phyloP scores from a whole-genome alignment of 2,329 filamentous ascomycete species.

The Chaetomiaceae sp. region DNA sequence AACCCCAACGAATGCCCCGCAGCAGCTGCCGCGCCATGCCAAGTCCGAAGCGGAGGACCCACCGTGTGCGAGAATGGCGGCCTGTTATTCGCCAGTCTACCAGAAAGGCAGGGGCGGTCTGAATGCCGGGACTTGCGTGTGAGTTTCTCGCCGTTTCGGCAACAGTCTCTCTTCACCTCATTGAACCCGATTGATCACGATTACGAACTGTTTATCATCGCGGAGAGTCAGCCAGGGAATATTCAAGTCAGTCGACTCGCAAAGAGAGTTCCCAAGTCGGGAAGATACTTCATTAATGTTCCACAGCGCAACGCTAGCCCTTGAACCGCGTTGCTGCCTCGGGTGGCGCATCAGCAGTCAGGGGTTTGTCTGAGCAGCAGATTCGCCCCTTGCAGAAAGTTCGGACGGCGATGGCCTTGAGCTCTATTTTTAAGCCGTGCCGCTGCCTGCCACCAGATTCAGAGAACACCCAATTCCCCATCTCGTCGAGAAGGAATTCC shows the following conservation, averaged over 20 bases:
- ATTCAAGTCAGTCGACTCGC: too few relatives aligned
- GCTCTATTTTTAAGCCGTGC: neutral
- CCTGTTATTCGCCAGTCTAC: constrained; percentile 7
- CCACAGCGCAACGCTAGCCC: too few relatives aligned
- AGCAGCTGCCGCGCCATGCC: constrained; percentile 3
- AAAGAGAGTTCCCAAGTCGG: too few relatives aligned
- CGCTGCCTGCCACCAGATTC: neutral
- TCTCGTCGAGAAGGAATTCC: too few relatives aligned
- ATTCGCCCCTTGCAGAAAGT: neutral
- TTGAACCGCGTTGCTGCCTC: constrained; percentile 9
- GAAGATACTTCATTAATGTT: neutral
- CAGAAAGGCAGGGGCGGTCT: constrained; percentile 3
- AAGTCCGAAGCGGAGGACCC: neutral
- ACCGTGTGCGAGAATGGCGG: constrained; percentile 2
- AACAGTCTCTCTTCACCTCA: too few relatives aligned
- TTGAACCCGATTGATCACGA: too few relatives aligned
- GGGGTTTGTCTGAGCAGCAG: neutral
- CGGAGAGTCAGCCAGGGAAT: too few relatives aligned
- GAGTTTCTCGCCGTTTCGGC: neutral
- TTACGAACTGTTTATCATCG: too few relatives aligned
- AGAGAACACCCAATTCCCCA: neutral
- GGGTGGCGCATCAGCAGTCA: constrained; percentile 3
- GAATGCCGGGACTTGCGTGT: constrained; percentile 1
- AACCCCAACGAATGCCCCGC: constrained; percentile 11
- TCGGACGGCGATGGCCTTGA: constrained; percentile 3